Evolutionary conservation across 352 stramenopile genomes (phyloP), one percentile per base, ranked within the genome.

Genomic region (Elongisporangium undulatum): DNA sequence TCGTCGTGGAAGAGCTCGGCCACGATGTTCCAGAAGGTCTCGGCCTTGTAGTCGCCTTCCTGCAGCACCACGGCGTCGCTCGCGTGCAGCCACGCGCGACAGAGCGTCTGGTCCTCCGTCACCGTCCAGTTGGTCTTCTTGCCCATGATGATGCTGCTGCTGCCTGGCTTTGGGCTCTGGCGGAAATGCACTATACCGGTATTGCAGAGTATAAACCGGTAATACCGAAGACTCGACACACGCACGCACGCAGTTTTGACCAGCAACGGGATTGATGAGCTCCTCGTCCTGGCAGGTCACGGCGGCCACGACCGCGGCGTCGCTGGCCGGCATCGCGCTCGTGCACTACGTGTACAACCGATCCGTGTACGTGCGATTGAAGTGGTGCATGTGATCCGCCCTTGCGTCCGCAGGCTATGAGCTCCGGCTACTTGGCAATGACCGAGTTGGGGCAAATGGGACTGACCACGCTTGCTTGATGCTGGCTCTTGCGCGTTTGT

Each of bases 121-220:
- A 70, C 45, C 1, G 71, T 82, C 80, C 82, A 90, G 58, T 92
- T 92, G 38, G 79, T 87, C 70, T 92, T 92, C 77, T 89, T 92
- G 53, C 82, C 82, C 82, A 92, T 89, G 50, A 17, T 53, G n/a
- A 13, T 12, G 13, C n/a, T n/a, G 3, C 19, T 39, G 12, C 10
- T 12, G 20, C 39, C n/a, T 24, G 49, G 21, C 22, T 8, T 34
- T 24, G 6, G 13, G 49, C 21, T 21, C 49, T n/a, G n/a, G n/a
- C n/a, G n/a, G n/a, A 34, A 34, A 41, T 41, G 29, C 5, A 2
- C 29, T 15, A 41, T 41, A 41, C 29, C 29, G 29, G 29, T 41
- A 41, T 9, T 13, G 8, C 2, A 41, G 13, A 2, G 29, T n/a
- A 13, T 41, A 58, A 50, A 58, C 2, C 4, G 4, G n/a, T 49